Base-by-base conservation (phyloP, 1,284 basidiomycete genomes). In the Volvariella volvacea region DNA sequence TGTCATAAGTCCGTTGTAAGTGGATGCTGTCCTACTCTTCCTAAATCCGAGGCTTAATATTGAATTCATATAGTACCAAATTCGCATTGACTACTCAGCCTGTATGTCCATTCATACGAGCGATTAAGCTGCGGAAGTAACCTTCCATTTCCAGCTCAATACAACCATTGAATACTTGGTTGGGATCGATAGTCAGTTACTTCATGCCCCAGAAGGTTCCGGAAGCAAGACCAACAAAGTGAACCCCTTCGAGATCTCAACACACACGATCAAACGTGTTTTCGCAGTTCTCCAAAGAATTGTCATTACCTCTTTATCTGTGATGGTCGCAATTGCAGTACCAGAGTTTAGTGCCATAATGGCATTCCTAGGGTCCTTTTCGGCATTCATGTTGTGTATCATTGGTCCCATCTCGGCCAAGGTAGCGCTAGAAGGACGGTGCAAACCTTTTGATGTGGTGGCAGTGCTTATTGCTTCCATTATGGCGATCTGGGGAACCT, bases 261-360 rank as follows among this genome's bases (percentile, higher is more conserved):
- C 3, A 36, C 16, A 14, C 15, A 21, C 25, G n/a, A n/a, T 16
- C 9, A 82, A 74, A 52, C 61, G 58, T n/a, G 31, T 73, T 32
- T 63, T 79, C 52, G 66, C 76, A 22, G 65, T 70, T 21, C 41
- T 79, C 41, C 81, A 89, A 56, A 76, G 89, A 40, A 59, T 84
- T 19, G 50, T 66, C 39, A 64, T 92, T 22, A 78, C 84, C 0
- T 51, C 74, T 7, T 52, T 81, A 36, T 74, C 83, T 16, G 80
- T 92, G 15, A 58, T 66, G 21, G 78, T 85, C 30, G 92, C 90
- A 2, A 82, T 94, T 48, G 60, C 83, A 46, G 67, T 96, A 33
- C 93, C 94, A 1, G 78, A 88, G 44, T 96, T 97, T 60, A 86
- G 86, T 51, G 77, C 83, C 17, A 77, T 93, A 59, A 94, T 97